Evolutionary conservation across 1,284 basidiomycete species (phyloP), one percentile per base, ranked within the genome.

Genomic region (Anthracocystis walkeri): DNA sequence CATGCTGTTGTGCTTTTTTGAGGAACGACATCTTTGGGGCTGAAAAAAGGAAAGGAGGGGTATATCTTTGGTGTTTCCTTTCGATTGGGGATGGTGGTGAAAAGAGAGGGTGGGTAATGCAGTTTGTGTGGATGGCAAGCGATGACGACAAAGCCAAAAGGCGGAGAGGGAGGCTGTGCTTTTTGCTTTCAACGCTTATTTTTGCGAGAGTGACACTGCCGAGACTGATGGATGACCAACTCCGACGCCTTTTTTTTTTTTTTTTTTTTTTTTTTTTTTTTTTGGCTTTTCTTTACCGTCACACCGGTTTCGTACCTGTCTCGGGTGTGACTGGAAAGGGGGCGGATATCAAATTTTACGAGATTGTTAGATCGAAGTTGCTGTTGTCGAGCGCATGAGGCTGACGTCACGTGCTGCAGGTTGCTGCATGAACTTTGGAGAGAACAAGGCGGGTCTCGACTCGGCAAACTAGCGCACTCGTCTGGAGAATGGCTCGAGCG

Each of bases 1-100:
- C 89, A 14, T 74, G 62, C 52, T 82, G 78, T 61, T 84, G 80
- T 29, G 80, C 82, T 56, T 81, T 84, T 27, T 64, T 72, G 52
- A 84, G 71, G 54, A 84, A 70, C 41, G 80, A 82, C 80, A 81
- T 83, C 65, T 50, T 61, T 41, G 48, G 4, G 5, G 46, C 6
- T 31, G 7, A 8, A 48, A 21, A 23, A 14, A 10, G 16, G 7
- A 38, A 12, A 46, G 6, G 31, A 52, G 18, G 23, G 35, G 21
- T 57, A 44, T 48, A 33, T 25, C 31, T 18, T 0, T 49, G 42
- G 18, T 7, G 31, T 6, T 41, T 38, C 35, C 35, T 38, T 16
- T 31, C 18, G 46, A 16, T 12, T 21, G 27, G 18, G 14, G 54
- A 46, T 57, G 41, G 31, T 40, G 38, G 23, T 40, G 29, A 46